phyloP scores from a whole-genome alignment of 106 monocot species.

The Allium sativum region DNA sequence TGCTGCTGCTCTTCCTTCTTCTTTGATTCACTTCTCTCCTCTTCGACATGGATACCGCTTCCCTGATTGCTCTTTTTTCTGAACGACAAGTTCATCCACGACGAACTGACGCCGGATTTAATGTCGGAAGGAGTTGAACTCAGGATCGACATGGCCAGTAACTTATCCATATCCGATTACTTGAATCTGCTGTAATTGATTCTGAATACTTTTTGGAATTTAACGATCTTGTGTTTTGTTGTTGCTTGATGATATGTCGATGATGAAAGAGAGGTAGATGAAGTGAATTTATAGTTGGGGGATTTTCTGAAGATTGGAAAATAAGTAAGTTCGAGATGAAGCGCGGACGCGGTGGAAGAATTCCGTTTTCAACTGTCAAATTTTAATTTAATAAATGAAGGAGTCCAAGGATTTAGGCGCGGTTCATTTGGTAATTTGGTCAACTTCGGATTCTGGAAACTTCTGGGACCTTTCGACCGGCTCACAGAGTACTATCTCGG shows the following conservation, averaged over 20 bases:
- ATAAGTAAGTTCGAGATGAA: background rate
- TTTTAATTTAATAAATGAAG: background rate
- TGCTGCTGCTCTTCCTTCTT: background rate
- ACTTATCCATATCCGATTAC: background rate
- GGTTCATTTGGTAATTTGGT: no score
- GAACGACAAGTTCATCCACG: constrained; percentile 1
- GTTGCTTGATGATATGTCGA: background rate
- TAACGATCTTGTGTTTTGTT: background rate
- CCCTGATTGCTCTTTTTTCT: background rate
- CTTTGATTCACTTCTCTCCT: background rate
- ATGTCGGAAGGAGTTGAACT: background rate
- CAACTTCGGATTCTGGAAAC: no score
- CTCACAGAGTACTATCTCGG: no score
- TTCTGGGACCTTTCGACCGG: no score
- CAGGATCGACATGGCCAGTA: constrained; percentile 1
- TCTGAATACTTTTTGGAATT: background rate
- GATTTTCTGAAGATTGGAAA: background rate
- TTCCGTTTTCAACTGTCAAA: no score
- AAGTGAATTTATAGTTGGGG: background rate
- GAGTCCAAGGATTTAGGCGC: no score
- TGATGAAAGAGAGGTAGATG: background rate
- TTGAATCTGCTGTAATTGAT: background rate
- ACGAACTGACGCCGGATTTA: background rate
- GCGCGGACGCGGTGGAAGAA: background rate
- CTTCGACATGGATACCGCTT: background rate